Percentiles rank a stretch among this genome's conserved stretches.
Evolutionary conservation across 1,284 basidiomycete species (phyloP).

Genomic region (Neotropicomus parvogracilis): DNA sequence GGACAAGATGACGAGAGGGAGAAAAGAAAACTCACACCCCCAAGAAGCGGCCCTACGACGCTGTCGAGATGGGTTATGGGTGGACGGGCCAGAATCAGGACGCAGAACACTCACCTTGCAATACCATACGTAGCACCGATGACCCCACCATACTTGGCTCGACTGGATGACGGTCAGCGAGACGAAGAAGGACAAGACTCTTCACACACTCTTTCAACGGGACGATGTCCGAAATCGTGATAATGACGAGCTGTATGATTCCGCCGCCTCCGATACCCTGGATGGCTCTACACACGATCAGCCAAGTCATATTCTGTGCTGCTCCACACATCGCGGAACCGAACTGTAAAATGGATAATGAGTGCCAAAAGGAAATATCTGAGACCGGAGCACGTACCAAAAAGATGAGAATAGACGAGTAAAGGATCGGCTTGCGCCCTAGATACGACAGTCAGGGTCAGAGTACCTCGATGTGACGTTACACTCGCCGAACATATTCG

Average conservation of each 20-base stretch:
- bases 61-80: slow-evolving; percentile 31
- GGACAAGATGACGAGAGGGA: not conserved
- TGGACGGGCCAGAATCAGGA: not conserved
- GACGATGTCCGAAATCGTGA: slow-evolving; percentile 79
- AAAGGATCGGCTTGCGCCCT: slow-evolving; percentile 76
- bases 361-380: not conserved
- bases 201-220: slow-evolving; percentile 62
- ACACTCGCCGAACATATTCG: slow-evolving; percentile 50
- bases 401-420: slow-evolving; percentile 64
- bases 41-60: slow-evolving; percentile 73
- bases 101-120: slow-evolving; percentile 43
- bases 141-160: slow-evolving; percentile 70
- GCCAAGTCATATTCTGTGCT: slow-evolving; percentile 72
- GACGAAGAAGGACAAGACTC: not conserved
- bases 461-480: not conserved
- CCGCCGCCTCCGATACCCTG: slow-evolving; percentile 84
- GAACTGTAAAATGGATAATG: slow-evolving; percentile 40
- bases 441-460: slow-evolving; percentile 2
- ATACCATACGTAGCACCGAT: slow-evolving; percentile 82
- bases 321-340: slow-evolving; percentile 82
- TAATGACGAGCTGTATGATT: slow-evolving; percentile 63
- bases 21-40: slow-evolving; percentile 50
- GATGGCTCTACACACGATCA: slow-evolving; percentile 71
- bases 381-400: slow-evolving; percentile 42
- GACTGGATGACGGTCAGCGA: slow-evolving; percentile 38